Percentiles rank a stretch among this genome's conserved stretches.
Evolutionary conservation across 495 filamentous ascomycete species (phyloP).

Genomic region (Chlorociboria aeruginascens): DNA sequence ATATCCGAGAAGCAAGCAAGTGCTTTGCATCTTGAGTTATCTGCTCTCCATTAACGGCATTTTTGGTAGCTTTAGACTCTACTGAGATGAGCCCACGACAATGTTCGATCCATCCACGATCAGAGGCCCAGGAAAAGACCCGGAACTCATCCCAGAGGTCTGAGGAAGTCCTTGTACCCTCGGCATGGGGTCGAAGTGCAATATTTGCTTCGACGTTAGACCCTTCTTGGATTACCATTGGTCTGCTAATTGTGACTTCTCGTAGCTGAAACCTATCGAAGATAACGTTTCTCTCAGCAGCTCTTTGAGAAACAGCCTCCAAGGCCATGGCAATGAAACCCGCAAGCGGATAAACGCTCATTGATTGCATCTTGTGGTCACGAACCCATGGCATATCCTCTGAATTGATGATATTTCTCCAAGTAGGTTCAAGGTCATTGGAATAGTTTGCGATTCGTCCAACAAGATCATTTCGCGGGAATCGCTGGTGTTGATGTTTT

Average conservation of each 20-base stretch:
- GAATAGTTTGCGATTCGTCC: slow-evolving; percentile 20
- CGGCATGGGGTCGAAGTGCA: slow-evolving; percentile 5
- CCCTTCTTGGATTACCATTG: slow-evolving; percentile 21
- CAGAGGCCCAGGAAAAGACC: slow-evolving; percentile 9
- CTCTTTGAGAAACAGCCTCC: slow-evolving; percentile 26
- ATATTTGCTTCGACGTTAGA: slow-evolving; percentile 10
- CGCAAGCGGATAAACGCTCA: slow-evolving; percentile 26
- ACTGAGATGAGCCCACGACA: slow-evolving; percentile 9
- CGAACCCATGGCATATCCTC: slow-evolving; percentile 21
- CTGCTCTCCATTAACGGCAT: slow-evolving; percentile 3
- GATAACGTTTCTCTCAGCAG: slow-evolving; percentile 8
- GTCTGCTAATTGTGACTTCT: slow-evolving; percentile 18
- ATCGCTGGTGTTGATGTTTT: slow-evolving; percentile 22
- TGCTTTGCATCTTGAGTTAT: not conserved
- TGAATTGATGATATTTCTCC: slow-evolving; percentile 25
- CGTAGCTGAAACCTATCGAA: slow-evolving; percentile 17
- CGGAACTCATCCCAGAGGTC: slow-evolving; percentile 15
- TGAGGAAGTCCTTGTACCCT: slow-evolving; percentile 9
- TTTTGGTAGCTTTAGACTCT: not conserved
- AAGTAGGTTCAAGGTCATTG: slow-evolving; percentile 25
- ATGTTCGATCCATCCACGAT: slow-evolving; percentile 13
- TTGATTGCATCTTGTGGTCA: slow-evolving; percentile 20
- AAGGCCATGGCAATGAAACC: slow-evolving; percentile 34
- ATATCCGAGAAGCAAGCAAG: not conserved
- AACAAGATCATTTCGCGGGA: slow-evolving; percentile 25